Percentiles rank a stretch among this genome's conserved stretches.
Conservation (phyloP, 1,139 yeast species). For the Saccharomycopsis phalli region DNA sequence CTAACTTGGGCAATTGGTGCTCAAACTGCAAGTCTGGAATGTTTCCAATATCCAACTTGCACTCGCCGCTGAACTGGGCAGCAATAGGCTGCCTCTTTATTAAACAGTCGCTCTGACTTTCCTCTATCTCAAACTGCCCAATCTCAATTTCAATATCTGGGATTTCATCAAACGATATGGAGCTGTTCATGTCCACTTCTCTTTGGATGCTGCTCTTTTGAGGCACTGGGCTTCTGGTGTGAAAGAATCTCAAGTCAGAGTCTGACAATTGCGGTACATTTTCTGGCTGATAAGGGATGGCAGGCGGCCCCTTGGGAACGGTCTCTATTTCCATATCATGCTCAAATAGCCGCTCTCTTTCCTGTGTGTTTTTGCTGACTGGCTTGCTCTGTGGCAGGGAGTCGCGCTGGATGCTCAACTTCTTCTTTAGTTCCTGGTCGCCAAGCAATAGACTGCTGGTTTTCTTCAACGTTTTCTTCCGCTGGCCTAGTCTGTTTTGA, state of each 20-base stretch:
- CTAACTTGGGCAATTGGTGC: no score
- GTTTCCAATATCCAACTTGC: slow-evolving; percentile 9
- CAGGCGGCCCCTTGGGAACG: slow-evolving; percentile 9
- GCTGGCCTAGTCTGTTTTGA: not conserved
- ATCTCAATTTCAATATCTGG: slow-evolving; percentile 13
- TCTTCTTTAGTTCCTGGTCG: slow-evolving; percentile 12
- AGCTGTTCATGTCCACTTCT: slow-evolving; percentile 3
- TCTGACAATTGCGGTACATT: slow-evolving; percentile 10
- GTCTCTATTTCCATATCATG: slow-evolving; percentile 11
- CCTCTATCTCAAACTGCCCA: slow-evolving; percentile 8
- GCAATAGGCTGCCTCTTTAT: slow-evolving; percentile 17
- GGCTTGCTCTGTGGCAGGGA: not conserved
- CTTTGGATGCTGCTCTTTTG: slow-evolving; percentile 6
- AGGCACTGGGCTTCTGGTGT: slow-evolving; percentile 14
- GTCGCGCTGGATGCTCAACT: slow-evolving; percentile 15
- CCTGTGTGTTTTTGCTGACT: not conserved
- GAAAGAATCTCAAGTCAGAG: slow-evolving; percentile 16
- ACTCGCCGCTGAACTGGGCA: not conserved
- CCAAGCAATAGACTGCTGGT: slow-evolving; percentile 12
- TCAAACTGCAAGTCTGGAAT: slow-evolving; percentile 17
- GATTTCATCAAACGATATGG: slow-evolving; percentile 14
- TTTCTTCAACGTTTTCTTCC: slow-evolving; percentile 12
- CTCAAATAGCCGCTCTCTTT: not conserved
- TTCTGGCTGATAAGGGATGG: slow-evolving; percentile 14
- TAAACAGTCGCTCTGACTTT: slow-evolving; percentile 5